Percentiles rank a stretch among this genome's conserved stretches.
Evolutionary conservation across 495 filamentous ascomycete genomes (phyloP).

Genomic region (Talaromyces nanjingensis): DNA sequence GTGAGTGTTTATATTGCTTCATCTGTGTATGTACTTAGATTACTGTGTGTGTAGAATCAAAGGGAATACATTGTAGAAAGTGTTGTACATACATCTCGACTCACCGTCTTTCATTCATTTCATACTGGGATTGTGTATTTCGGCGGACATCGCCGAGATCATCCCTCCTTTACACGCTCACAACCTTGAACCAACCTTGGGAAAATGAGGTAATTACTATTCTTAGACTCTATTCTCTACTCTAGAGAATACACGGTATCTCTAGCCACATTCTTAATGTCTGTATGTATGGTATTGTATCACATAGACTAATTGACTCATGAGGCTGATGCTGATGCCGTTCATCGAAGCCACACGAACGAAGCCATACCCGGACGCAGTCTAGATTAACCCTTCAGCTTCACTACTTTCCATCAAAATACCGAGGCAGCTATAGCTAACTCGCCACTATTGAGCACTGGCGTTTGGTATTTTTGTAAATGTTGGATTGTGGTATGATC

Average conservation of each 20-base stretch:
- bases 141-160: not conserved
- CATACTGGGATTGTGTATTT: not conserved
- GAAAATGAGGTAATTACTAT: not conserved
- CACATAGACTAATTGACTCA: not conserved
- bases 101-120: not conserved
- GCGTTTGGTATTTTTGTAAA: not conserved
- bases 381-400: not conserved
- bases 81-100: not conserved
- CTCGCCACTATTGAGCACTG: not conserved
- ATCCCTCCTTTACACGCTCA: not conserved
- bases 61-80: not conserved
- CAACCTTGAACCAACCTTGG: not conserved
- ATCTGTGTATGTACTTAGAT: not conserved
- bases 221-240: not conserved
- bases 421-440: not conserved
- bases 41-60: not conserved
- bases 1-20: constrained; percentile 1
- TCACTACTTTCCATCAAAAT: not conserved
- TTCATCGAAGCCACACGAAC: not conserved
- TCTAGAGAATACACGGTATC: not conserved
- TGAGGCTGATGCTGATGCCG: not conserved
- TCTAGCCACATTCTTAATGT: not conserved
- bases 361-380: not conserved
- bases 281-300: not conserved
- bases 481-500: not conserved